Percentiles rank a stretch among this genome's conserved stretches.
Evolutionary conservation across 2,329 filamentous ascomycete genomes (phyloP).

Genomic region (Hymenoscyphus occultus): DNA sequence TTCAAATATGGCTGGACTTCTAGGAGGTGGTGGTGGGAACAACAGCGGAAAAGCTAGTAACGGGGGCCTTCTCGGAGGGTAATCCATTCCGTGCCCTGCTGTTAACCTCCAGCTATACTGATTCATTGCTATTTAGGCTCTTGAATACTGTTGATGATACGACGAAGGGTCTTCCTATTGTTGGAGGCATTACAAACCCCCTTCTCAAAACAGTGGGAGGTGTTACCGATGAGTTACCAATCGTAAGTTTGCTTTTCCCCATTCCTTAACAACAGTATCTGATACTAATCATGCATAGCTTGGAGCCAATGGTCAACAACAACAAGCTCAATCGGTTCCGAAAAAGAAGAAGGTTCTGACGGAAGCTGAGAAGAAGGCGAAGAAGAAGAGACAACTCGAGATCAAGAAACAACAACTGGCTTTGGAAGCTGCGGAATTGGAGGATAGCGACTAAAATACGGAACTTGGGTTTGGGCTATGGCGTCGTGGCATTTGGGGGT

Average conservation of each 20-base stretch:
- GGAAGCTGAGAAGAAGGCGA: conserved; percentile 26
- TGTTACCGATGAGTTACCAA: conserved; percentile 25
- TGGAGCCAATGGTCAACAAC: conserved; percentile 20
- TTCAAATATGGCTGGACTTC: conserved; percentile 44
- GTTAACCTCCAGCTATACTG: not conserved
- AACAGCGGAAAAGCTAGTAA: conserved; percentile 17
- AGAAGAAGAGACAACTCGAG: conserved; percentile 26
- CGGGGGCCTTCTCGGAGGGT: conserved; percentile 25
- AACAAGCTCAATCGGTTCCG: conserved; percentile 8
- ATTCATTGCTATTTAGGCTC: conserved; percentile 11
- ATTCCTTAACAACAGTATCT: not conserved
- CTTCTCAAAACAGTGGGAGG: conserved; percentile 32
- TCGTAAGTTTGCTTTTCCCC: conserved; percentile 17
- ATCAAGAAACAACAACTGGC: conserved; percentile 29
- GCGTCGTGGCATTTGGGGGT: not conserved
- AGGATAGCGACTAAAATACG: conserved; percentile 21
- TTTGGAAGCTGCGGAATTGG: conserved; percentile 26
- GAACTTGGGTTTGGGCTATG: not conserved
- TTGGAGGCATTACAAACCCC: conserved; percentile 26
- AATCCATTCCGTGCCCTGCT: not conserved
- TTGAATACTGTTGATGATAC: conserved; percentile 29
- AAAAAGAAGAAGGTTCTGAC: conserved; percentile 22
- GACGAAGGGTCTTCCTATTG: conserved; percentile 28
- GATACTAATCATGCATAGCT: conserved; percentile 16
- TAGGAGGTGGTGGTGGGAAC: conserved; percentile 35